phyloP scores from a whole-genome alignment of 1,284 basidiomycete species.

The Ceratobasidium sp. region DNA sequence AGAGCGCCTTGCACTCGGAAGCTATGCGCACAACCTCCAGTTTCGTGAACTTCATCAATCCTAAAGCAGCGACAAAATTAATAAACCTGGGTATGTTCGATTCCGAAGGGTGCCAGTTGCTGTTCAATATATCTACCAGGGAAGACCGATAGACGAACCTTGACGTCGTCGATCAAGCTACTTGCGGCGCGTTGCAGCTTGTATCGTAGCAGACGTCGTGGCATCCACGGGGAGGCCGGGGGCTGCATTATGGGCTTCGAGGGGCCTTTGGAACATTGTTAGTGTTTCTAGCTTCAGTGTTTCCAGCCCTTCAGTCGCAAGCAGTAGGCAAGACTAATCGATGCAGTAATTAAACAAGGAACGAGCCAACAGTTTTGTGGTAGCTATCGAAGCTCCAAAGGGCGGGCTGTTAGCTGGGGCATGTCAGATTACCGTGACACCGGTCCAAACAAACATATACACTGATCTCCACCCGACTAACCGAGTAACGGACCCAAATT shows the following conservation, averaged over 20 bases:
- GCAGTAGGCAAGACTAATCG: no score
- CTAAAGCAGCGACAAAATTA: not conserved
- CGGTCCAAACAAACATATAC: slow-evolving; percentile 1
- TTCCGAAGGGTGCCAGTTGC: not conserved
- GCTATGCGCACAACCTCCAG: not conserved
- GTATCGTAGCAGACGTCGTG: not conserved
- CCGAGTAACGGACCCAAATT: no score
- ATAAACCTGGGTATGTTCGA: not conserved
- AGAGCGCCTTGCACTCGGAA: not conserved
- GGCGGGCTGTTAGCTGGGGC: no score
- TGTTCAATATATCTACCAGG: not conserved
- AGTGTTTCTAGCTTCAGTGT: not conserved
- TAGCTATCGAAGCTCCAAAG: no score
- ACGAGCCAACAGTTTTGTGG: no score
- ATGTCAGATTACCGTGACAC: not conserved
- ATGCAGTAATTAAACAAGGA: no score
- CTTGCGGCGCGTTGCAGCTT: not conserved
- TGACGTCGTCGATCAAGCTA: not conserved
- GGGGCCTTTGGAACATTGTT: not conserved
- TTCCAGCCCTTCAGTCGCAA: not conserved
- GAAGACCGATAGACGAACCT: not conserved
- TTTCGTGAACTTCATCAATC: not conserved
- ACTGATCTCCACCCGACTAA: not conserved
- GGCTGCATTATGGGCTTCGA: not conserved
- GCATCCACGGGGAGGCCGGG: not conserved